Evolutionary conservation across 1,284 basidiomycete genomes (phyloP), one percentile per base, ranked within the genome.

Genomic region (Boletus mariae): DNA sequence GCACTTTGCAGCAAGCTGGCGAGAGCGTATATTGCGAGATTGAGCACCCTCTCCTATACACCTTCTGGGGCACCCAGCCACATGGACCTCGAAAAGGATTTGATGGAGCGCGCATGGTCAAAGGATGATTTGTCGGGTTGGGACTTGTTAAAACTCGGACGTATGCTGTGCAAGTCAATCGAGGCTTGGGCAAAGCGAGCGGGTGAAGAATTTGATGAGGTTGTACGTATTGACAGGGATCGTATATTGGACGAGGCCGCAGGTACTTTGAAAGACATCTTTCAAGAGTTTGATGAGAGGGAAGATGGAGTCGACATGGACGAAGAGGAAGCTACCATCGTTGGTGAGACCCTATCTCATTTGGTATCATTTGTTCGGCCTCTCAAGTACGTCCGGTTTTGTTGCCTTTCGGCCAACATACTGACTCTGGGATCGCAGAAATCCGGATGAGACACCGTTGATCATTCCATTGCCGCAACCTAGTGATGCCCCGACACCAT

Each of bases 71-170:
- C 77, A 4, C 81, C 83, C 0, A 76, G 76, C 1, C 72, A 79
- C 42, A 72, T 87, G 59, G 79, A 80, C 47, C 64, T 89, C 12
- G 81, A 82, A 52, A 72, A 71, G 40, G 80, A 82, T 17, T 64
- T 88, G 45, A 78, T 90, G 76, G 84, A 87, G 57, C 77, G 79
- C 2, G 86, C 85, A 0, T 90, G 84, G 84, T 75, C 81, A 1
- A 82, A 80, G 60, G 81, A 86, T 46, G 82, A 83, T 40, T 69
- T 76, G 13, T 76, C 72, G 45, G 79, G 78, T 4, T 87, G 85
- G 82, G 84, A 87, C 53, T 75, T 85, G 13, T 75, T 75, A 7
- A 74, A 80, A 34, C 73, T 87, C n/a, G 81, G 81, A 1, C 73
- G 73, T 43, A 70, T 79, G 41, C 62, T 89, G 10, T 73, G 74